These are phyloP conservation scores for Cicer pinnatifidum DNA, from an alignment of 306 rosid species.

Conservation along the genomic window DNA sequence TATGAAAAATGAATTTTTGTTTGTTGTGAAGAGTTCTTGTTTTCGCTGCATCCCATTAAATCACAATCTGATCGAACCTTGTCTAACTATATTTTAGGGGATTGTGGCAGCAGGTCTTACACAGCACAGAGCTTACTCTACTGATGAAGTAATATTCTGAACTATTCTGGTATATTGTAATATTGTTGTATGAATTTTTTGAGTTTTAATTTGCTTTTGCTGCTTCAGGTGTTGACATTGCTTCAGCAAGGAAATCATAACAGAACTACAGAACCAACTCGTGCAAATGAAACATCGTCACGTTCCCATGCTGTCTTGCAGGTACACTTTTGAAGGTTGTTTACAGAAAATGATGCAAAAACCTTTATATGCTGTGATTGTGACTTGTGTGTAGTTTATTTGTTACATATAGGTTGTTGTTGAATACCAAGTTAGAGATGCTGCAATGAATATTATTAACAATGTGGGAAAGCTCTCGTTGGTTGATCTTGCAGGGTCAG, in stretches of 20 bases:
- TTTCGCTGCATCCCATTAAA: not conserved
- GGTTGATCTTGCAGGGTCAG: constrained; percentile 96
- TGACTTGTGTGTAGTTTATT: constrained; percentile 6
- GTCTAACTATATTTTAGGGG: constrained; percentile 58
- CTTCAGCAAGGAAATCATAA: no score
- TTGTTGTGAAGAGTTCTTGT: no score
- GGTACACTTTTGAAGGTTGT: constrained; percentile 46
- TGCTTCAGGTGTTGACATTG: no score
- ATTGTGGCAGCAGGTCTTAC: constrained; percentile 89
- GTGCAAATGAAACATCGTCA: no score
- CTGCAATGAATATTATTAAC: constrained; percentile 65
- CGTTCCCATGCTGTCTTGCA: constrained; percentile 83
- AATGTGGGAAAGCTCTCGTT: constrained; percentile 84
- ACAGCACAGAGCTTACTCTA: constrained; percentile 84
- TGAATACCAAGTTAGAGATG: constrained; percentile 80
- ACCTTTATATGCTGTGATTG: not conserved
- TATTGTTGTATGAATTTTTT: no score
- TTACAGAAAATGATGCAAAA: not conserved
- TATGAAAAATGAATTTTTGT: no score
- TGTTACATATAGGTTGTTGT: constrained; percentile 65
- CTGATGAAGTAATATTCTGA: constrained; percentile 69
- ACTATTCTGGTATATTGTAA: no score
- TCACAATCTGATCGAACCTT: constrained; percentile 14
- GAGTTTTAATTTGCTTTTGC: no score
- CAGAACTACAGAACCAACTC: no score